A percentile compares a stretch with the other conserved stretches of the same genome.
Evolutionary conservation across 169 alveolate genomes (phyloP).

Genomic region (Ichthyophthirius multifiliis): DNA sequence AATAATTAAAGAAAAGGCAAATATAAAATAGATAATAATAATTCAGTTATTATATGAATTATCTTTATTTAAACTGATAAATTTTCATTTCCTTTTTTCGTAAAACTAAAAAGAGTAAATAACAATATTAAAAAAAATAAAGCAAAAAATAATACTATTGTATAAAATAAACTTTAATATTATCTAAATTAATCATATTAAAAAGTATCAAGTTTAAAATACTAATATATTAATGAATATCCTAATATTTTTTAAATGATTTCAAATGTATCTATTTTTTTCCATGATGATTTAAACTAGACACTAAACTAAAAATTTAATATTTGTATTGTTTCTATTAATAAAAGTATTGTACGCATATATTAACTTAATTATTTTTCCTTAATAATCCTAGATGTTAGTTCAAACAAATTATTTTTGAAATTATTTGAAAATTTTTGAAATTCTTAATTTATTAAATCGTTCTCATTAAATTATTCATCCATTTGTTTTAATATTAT

Average conservation of each 20-base stretch:
- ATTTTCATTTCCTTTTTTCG: background rate
- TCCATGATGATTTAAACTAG: background rate
- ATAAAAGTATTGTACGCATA: background rate
- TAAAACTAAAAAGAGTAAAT: background rate
- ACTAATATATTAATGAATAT: background rate
- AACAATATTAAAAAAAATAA: background rate
- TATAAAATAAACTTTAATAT: background rate
- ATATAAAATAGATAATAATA: background rate
- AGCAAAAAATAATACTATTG: background rate
- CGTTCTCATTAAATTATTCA: too few species aligned
- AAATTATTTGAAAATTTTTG: too few species aligned
- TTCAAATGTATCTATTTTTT: background rate
- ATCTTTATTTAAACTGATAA: background rate
- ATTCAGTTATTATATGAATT: background rate
- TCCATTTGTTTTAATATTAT: too few species aligned
- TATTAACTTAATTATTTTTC: too few species aligned
- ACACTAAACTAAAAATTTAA: background rate
- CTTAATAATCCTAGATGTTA: too few species aligned
- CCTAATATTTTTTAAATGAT: background rate
- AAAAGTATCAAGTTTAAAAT: background rate
- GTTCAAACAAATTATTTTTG: too few species aligned
- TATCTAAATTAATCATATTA: too few species aligned
- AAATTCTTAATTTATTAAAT: too few species aligned
- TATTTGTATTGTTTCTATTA: conserved; percentile 1
- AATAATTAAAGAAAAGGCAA: background rate